A percentile compares a stretch with the other conserved stretches of the same genome.
Conservation (phyloP, 169 alveolate species). For the Cyclospora cayetanensis region DNA sequence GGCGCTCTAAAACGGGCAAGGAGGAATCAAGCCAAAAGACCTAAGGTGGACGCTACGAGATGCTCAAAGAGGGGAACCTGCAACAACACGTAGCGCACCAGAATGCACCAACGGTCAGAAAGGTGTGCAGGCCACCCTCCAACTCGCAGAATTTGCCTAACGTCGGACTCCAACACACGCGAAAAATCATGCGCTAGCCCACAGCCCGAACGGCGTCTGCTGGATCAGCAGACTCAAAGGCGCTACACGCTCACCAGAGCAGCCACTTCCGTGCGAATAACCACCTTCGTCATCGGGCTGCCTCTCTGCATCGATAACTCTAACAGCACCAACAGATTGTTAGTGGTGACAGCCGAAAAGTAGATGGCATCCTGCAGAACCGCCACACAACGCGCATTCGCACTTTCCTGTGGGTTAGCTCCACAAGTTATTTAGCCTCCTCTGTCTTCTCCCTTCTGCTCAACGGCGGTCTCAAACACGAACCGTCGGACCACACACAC, state of each 20-base stretch:
- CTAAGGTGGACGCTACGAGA: neutral
- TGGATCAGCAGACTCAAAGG: neutral
- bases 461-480: too few species aligned
- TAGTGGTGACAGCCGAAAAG: constrained; percentile 76
- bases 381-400: too few species aligned
- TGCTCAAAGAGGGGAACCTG: neutral
- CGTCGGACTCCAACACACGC: too few species aligned
- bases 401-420: too few species aligned
- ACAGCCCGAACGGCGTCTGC: neutral
- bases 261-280: constrained; percentile 76
- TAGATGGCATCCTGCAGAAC: constrained; percentile 75
- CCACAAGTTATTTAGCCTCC: too few species aligned
- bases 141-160: too few species aligned
- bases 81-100: neutral
- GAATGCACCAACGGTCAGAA: too few species aligned
- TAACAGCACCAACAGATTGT: constrained; percentile 75
- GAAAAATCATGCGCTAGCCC: too few species aligned
- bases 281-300: constrained; percentile 70
- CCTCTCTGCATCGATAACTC: constrained; percentile 76
- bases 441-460: too few species aligned
- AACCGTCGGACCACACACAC: too few species aligned
- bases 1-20: too few species aligned
- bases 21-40: neutral
- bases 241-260: constrained; percentile 74
- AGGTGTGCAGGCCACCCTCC: too few species aligned